phyloP scores from a whole-genome alignment of 495 filamentous ascomycete species.

The Delitschia confertaspora region DNA sequence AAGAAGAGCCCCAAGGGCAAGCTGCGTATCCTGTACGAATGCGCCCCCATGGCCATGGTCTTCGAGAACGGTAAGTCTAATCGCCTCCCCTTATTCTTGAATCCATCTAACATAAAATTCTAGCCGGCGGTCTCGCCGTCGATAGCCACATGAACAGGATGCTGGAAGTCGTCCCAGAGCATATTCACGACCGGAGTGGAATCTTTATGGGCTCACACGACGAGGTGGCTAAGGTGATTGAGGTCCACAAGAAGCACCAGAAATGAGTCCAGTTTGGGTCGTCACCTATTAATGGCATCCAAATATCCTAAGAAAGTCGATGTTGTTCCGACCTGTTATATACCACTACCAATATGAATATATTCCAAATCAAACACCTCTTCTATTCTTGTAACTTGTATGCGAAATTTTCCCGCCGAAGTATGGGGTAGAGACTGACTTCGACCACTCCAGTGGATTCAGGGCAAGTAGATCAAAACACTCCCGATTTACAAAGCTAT shows the following conservation, averaged over 20 bases:
- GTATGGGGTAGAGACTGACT: too few species aligned
- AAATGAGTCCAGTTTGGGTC: slow-evolving; percentile 14
- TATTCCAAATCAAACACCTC: too few species aligned
- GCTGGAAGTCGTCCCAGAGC: slow-evolving; percentile 79
- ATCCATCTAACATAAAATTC: slow-evolving; percentile 11
- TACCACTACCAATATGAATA: too few species aligned
- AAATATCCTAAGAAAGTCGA: too few species aligned
- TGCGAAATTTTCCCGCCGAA: too few species aligned
- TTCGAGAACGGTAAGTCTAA: slow-evolving; percentile 84
- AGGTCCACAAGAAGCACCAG: slow-evolving; percentile 46
- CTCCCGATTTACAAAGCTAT: too few species aligned
- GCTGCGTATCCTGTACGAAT: slow-evolving; percentile 94
- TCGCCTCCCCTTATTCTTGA: neutral
- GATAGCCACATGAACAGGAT: slow-evolving; percentile 83
- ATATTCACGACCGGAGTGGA: slow-evolving; percentile 91
- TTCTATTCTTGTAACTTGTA: too few species aligned
- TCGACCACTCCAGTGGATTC: too few species aligned
- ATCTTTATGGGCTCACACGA: slow-evolving; percentile 93
- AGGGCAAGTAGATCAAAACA: too few species aligned
- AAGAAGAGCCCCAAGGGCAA: slow-evolving; percentile 98
- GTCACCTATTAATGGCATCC: too few species aligned
- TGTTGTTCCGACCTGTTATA: too few species aligned
- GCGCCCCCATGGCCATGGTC: slow-evolving; percentile 97
- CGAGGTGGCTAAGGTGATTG: slow-evolving; percentile 92
- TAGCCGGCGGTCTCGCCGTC: slow-evolving; percentile 83